phyloP scores from a whole-genome alignment of 805 yeast genomes.

The Schwanniomyces occidentalis region DNA sequence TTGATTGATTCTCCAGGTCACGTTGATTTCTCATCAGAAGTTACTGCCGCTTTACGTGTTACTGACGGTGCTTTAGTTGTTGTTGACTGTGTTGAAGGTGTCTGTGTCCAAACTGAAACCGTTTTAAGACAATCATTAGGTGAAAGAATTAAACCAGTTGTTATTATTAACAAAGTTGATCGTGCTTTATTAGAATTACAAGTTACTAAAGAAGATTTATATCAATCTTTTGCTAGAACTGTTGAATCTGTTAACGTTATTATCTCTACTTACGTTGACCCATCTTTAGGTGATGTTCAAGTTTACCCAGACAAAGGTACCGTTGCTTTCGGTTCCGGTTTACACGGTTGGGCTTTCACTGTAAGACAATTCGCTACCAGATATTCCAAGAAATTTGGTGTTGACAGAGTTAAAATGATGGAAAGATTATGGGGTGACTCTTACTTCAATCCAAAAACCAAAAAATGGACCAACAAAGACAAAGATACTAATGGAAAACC shows the following conservation, averaged over 20 bases:
- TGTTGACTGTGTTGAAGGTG: conserved; percentile 99
- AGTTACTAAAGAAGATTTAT: conserved; percentile 97
- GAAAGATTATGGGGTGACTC: conserved; percentile 99
- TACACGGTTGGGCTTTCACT: conserved; percentile 99
- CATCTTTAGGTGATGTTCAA: conserved; percentile 91
- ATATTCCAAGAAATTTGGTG: conserved; percentile 99
- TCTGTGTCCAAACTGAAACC: conserved; percentile 99
- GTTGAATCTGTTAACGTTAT: conserved; percentile 99
- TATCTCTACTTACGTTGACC: conserved; percentile 92
- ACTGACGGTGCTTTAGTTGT: conserved; percentile 99
- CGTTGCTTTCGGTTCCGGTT: conserved; percentile 99
- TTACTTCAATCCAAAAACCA: conserved; percentile 99
- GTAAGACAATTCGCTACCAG: conserved; percentile 97
- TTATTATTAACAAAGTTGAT: conserved; percentile 98
- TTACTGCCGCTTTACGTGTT: conserved; percentile 99
- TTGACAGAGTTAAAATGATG: conserved; percentile 97
- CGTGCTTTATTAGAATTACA: conserved; percentile 99
- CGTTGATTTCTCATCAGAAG: conserved; percentile 99
- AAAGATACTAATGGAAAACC: conserved; percentile 94
- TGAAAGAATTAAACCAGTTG: conserved; percentile 99
- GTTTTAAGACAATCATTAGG: conserved; percentile 98
- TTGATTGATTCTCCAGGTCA: conserved; percentile 99
- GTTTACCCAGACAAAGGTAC: conserved; percentile 99
- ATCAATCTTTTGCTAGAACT: conserved; percentile 98
- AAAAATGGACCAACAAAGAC: conserved; percentile 97